Base-by-base conservation (phyloP, 192 early-diverging fungal genomes). In the Jimgerdemannia flammicorona region DNA sequence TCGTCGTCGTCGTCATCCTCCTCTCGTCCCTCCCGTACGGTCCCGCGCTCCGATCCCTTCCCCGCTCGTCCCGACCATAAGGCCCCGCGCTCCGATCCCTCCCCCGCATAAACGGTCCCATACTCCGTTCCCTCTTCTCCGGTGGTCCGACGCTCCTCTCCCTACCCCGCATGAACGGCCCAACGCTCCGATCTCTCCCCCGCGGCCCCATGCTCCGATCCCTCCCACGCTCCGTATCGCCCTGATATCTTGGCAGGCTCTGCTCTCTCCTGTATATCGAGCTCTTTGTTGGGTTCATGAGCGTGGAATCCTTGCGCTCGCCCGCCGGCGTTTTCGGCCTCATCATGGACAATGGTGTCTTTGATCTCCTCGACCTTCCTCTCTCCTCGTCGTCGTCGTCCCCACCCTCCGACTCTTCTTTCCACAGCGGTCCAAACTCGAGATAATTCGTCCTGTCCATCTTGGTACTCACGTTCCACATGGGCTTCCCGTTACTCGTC, bases 231-330 rank as follows among this genome's bases (percentile, higher is more conserved):
- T 14, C 49, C 14, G 49, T 59, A 59, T 59, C 49, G 8, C 14
- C 49, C 8, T 59, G 49, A 59, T 59, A 59, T 2, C 49, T 6
- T 2, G 49, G 49, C n/a, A 73, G 41, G 18, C 72, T 73, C 67
- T 73, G 72, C 43, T 64, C 72, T 6, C 72, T 67, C 68, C 65
- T 64, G 54, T n/a, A 73, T 14, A 77, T 74, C 3, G 73, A 75
- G 40, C 76, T 81, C 40, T 81, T 81, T 44, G 80, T 81, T 0
- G 80, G 80, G 19, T 77, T 74, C 66, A 81, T 77, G 69, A 69
- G 77, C 9, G 80, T 77, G 17, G 69, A 66, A 68, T 63, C 69
- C 17, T 69, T 66, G 29, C 69, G 2, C 70, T 64, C 7, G 14
- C 63, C 29, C 65, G 9, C 67, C 44, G 64, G 64, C 67, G 64